phyloP scores from a whole-genome alignment of 1,284 basidiomycete species.

The Boletus semigastroideus region DNA sequence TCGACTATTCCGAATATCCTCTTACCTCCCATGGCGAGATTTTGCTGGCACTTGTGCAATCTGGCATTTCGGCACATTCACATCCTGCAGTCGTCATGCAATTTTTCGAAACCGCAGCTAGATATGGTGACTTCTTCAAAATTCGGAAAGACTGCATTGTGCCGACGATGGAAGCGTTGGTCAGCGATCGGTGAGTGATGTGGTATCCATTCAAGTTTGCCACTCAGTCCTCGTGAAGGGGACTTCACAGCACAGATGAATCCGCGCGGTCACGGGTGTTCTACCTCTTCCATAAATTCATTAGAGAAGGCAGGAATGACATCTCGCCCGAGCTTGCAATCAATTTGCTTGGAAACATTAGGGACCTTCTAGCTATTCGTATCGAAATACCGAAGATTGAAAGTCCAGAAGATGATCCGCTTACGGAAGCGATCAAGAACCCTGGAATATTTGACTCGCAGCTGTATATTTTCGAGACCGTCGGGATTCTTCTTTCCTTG shows the following conservation, averaged over 20 bases:
- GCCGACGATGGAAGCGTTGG: conserved; percentile 86
- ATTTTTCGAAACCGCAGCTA: conserved; percentile 90
- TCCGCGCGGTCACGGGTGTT: conserved; percentile 79
- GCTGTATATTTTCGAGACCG: conserved; percentile 92
- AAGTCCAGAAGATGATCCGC: conserved; percentile 62
- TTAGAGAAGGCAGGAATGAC: conserved; percentile 82
- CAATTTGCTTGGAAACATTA: conserved; percentile 73
- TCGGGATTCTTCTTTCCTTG: conserved; percentile 82
- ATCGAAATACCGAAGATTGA: conserved; percentile 69
- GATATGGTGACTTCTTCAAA: conserved; percentile 97
- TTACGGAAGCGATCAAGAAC: conserved; percentile 79
- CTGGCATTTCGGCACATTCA: conserved; percentile 81
- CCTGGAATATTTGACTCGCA: conserved; percentile 86
- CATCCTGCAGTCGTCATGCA: conserved; percentile 89
- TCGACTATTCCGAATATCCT: conserved; percentile 83
- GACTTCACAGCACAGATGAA: conserved; percentile 79
- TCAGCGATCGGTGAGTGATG: conserved; percentile 69
- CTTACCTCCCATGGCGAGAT: conserved; percentile 91
- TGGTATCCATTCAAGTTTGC: neutral
- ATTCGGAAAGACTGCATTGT: conserved; percentile 85
- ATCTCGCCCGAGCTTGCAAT: conserved; percentile 75
- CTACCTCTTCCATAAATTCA: conserved; percentile 94
- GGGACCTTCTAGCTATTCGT: conserved; percentile 66
- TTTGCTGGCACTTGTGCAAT: conserved; percentile 81
- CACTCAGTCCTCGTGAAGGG: conserved; percentile 50